Conservation (phyloP, 108 stramenopile genomes). For the Seminavis robusta region DNA sequence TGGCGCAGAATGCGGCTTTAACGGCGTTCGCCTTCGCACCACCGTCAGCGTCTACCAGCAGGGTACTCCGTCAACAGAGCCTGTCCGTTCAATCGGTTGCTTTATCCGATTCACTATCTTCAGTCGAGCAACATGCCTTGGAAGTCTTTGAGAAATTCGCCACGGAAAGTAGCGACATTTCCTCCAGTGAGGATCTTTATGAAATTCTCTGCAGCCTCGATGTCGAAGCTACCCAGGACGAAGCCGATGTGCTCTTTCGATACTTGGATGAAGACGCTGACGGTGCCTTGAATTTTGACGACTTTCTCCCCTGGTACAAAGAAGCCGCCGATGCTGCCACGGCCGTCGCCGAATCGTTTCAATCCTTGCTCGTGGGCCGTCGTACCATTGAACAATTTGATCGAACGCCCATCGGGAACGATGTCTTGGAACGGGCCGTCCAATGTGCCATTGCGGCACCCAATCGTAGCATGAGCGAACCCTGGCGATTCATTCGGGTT, state of each 20-base stretch:
- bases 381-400: constrained; percentile 64
- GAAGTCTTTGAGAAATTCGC: constrained; percentile 21
- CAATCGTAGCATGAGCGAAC: constrained; percentile 54
- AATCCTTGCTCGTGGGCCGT: constrained; percentile 44
- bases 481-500: constrained; percentile 66
- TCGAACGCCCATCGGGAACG: constrained; percentile 55
- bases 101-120: too few species aligned
- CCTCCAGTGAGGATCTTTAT: neutral
- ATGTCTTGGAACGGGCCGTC: constrained; percentile 52
- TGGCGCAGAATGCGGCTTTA: too few species aligned
- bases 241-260: constrained; percentile 49
- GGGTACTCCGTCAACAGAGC: too few species aligned
- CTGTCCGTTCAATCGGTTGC: too few species aligned
- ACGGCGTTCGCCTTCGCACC: too few species aligned
- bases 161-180: neutral
- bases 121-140: too few species aligned
- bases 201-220: constrained; percentile 44
- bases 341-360: constrained; percentile 38
- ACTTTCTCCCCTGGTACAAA: constrained; percentile 75
- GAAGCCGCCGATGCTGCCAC: constrained; percentile 53
- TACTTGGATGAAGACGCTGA: constrained; percentile 53
- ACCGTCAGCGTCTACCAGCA: too few species aligned
- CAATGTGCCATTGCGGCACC: constrained; percentile 71
- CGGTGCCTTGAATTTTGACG: constrained; percentile 45
- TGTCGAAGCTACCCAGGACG: constrained; percentile 50